phyloP scores from a whole-genome alignment of 139 green algal species.

The Chlorella sp. region DNA sequence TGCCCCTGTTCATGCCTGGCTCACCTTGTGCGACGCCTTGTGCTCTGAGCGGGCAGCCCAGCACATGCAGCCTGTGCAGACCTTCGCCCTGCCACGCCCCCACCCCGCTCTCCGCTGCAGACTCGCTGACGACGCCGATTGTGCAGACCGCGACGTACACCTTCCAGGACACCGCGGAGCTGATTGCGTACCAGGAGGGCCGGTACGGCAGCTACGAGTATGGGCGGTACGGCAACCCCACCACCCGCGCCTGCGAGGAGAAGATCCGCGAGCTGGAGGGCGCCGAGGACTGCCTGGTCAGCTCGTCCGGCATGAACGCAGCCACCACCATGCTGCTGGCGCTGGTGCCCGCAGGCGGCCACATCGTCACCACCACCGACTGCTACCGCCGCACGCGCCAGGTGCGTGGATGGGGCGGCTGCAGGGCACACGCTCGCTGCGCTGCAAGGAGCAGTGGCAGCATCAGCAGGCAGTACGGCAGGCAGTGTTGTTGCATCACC shows the following conservation, averaged over 20 bases:
- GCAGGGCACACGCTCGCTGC: no score
- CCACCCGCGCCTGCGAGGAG: slow-evolving; percentile 85
- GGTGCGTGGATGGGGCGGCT: no score
- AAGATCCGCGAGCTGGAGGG: slow-evolving; percentile 97
- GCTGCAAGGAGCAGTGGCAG: no score
- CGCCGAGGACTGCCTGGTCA: slow-evolving; percentile 96
- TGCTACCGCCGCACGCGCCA: slow-evolving; percentile 97
- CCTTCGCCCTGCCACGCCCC: no score
- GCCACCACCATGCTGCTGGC: slow-evolving; percentile 99
- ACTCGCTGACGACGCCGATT: slow-evolving; percentile 98
- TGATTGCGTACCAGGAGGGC: slow-evolving; percentile 98
- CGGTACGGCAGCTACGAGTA: slow-evolving; percentile 91
- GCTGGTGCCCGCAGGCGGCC: slow-evolving; percentile 94
- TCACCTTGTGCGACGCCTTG: no score
- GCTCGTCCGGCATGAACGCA: slow-evolving; percentile 93
- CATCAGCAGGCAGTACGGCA: no score
- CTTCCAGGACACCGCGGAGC: slow-evolving; percentile 89
- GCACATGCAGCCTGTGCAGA: no score
- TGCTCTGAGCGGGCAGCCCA: no score
- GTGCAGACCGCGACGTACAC: slow-evolving; percentile 97
- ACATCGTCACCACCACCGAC: slow-evolving; percentile 99
- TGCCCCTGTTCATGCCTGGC: neutral
- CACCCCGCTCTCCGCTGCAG: slow-evolving; percentile 40
- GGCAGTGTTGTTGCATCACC: no score
- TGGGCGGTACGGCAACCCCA: slow-evolving; percentile 96